A percentile compares a stretch with the other conserved stretches of the same genome.
Conservation (phyloP, 75 land plant species). For the Isoetes taiwanensis region DNA sequence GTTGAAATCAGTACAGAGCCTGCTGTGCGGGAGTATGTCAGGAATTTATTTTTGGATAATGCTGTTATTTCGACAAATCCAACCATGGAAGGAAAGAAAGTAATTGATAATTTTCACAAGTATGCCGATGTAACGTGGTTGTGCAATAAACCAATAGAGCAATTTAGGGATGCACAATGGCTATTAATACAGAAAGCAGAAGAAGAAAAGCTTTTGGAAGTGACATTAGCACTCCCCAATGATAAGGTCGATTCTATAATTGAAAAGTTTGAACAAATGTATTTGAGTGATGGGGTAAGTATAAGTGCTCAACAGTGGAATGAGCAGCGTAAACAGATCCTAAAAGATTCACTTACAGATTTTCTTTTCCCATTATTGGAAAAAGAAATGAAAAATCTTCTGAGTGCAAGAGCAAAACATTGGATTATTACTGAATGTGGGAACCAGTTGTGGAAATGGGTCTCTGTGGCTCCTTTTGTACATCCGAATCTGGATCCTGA, state of each 20-base stretch:
- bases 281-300: conserved; percentile 82
- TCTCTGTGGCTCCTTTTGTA: conserved; percentile 65
- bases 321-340: conserved; percentile 71
- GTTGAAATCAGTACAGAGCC: conserved; percentile 95
- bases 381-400: conserved; percentile 60
- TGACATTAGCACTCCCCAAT: conserved; percentile 55
- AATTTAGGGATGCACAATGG: conserved; percentile 85
- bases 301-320: conserved; percentile 87
- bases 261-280: conserved; percentile 43
- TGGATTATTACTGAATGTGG: conserved; percentile 83
- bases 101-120: conserved; percentile 72
- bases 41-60: conserved; percentile 44
- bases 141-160: conserved; percentile 50
- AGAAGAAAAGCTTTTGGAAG: conserved; percentile 89
- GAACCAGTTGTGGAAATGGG: conserved; percentile 53
- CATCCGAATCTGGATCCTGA: conserved; percentile 27
- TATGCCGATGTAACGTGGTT: conserved; percentile 84
- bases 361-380: conserved; percentile 79
- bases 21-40: conserved; percentile 62
- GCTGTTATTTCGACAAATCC: conserved; percentile 76
- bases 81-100: conserved; percentile 59
- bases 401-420: conserved; percentile 59
- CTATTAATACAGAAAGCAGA: conserved; percentile 95
- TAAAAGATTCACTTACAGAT: conserved; percentile 47
- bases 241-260: conserved; percentile 23